A percentile compares a stretch with the other conserved stretches of the same genome.
Evolutionary conservation across 1,139 yeast genomes (phyloP).

Genomic region (Pichia sp.): DNA sequence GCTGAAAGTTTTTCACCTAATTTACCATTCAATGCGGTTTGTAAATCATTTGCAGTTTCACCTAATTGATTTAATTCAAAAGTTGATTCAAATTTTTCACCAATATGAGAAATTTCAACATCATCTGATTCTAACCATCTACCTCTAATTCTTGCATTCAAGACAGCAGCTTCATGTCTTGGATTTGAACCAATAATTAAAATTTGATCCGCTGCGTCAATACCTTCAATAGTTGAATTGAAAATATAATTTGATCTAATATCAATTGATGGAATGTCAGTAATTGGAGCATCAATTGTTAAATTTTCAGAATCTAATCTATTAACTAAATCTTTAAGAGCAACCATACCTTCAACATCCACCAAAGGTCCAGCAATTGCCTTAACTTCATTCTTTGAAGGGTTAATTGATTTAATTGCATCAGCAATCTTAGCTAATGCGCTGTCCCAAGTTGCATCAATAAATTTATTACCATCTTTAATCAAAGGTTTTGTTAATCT

Average conservation of each 20-base stretch:
- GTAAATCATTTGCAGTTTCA: conserved; percentile 49
- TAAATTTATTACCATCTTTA: conserved; percentile 64
- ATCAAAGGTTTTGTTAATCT: conserved; percentile 78
- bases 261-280: conserved; percentile 55
- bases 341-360: conserved; percentile 79
- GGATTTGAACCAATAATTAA: conserved; percentile 81
- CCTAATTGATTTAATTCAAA: conserved; percentile 65
- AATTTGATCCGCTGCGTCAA: conserved; percentile 78
- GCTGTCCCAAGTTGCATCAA: conserved; percentile 82
- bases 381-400: conserved; percentile 67
- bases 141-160: conserved; percentile 79
- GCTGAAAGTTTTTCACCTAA: conserved; percentile 61
- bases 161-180: conserved; percentile 84
- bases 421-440: conserved; percentile 67
- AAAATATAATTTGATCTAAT: conserved; percentile 74
- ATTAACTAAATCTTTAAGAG: conserved; percentile 74
- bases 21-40: conserved; percentile 58
- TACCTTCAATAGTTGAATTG: conserved; percentile 73
- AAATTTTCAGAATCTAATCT: conserved; percentile 76
- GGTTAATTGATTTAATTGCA: conserved; percentile 52
- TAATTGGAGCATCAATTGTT: conserved; percentile 61
- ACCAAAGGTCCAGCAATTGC: conserved; percentile 78
- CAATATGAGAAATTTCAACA: conserved; percentile 61
- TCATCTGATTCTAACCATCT: conserved; percentile 64
- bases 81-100: conserved; percentile 73